Evolutionary conservation across 1,284 basidiomycete species (phyloP).

Genomic region (Porodaedalea pini): DNA sequence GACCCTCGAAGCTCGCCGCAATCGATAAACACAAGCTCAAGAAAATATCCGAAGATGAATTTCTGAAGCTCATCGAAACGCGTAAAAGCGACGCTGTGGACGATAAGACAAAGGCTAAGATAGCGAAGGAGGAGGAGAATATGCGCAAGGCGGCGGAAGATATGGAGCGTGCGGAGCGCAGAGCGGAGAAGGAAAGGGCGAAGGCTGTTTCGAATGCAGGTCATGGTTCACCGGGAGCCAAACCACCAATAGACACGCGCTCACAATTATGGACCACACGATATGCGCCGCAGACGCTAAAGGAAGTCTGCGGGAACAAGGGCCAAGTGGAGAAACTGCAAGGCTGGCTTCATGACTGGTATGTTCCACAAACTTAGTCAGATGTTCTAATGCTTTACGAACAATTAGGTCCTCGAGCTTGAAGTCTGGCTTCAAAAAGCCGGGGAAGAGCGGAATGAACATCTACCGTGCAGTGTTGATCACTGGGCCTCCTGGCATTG

Average conservation of each 20-base stretch:
- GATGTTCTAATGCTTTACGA: neutral
- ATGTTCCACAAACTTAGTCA: constrained; percentile 25
- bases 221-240: constrained; percentile 24
- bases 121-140: constrained; percentile 76
- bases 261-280: constrained; percentile 92
- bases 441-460: constrained; percentile 88
- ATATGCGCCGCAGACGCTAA: constrained; percentile 85
- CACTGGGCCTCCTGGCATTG: constrained; percentile 93
- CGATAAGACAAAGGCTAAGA: constrained; percentile 78
- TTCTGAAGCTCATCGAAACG: constrained; percentile 78
- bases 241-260: constrained; percentile 39
- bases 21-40: constrained; percentile 78
- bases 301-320: constrained; percentile 97
- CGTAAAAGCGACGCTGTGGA: constrained; percentile 55
- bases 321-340: constrained; percentile 84
- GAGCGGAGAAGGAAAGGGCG: constrained; percentile 39
- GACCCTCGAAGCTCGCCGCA: constrained; percentile 80
- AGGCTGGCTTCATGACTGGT: constrained; percentile 88
- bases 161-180: constrained; percentile 68
- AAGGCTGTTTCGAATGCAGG: constrained; percentile 21
- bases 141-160: constrained; percentile 73
- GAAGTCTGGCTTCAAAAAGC: constrained; percentile 85
- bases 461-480: constrained; percentile 85
- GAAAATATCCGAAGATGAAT: constrained; percentile 85
- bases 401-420: constrained; percentile 65